Conservation (phyloP, 2,329 filamentous ascomycete species). For the Mycocentrospora acerina region DNA sequence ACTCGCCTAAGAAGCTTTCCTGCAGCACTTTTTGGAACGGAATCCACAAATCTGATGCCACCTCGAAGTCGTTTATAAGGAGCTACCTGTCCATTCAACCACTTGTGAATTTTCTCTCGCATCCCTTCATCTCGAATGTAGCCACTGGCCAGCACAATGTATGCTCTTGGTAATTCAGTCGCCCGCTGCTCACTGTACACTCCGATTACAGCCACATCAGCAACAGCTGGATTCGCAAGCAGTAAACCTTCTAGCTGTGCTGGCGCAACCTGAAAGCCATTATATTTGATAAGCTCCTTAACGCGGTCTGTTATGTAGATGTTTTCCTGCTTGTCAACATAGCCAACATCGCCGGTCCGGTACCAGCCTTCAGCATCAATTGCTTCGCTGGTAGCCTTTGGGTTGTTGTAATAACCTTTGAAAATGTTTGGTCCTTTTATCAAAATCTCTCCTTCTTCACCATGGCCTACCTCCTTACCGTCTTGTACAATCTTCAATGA, state of each 20-base stretch:
- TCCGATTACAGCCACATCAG: conserved; percentile 61
- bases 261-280: conserved; percentile 61
- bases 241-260: conserved; percentile 60
- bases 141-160: conserved; percentile 48
- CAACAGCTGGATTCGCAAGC: conserved; percentile 55
- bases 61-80: conserved; percentile 38
- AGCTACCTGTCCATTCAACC: conserved; percentile 26
- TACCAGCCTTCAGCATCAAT: conserved; percentile 42
- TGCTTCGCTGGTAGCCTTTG: conserved; percentile 39
- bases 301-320: conserved; percentile 37
- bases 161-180: conserved; percentile 48
- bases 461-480: conserved; percentile 39
- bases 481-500: conserved; percentile 43
- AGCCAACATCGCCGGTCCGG: conserved; percentile 34
- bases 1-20: conserved; percentile 1
- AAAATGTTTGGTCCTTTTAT: conserved; percentile 44
- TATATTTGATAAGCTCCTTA: conserved; percentile 60
- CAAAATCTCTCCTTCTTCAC: conserved; percentile 40
- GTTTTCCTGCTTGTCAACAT: conserved; percentile 34
- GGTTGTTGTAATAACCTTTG: conserved; percentile 44
- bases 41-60: conserved; percentile 24
- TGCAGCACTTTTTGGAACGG: conserved; percentile 18
- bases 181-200: conserved; percentile 30
- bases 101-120: conserved; percentile 22
- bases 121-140: conserved; percentile 19